Conservation (phyloP, 768 basidiomycete genomes). For the Trametes villosa region DNA sequence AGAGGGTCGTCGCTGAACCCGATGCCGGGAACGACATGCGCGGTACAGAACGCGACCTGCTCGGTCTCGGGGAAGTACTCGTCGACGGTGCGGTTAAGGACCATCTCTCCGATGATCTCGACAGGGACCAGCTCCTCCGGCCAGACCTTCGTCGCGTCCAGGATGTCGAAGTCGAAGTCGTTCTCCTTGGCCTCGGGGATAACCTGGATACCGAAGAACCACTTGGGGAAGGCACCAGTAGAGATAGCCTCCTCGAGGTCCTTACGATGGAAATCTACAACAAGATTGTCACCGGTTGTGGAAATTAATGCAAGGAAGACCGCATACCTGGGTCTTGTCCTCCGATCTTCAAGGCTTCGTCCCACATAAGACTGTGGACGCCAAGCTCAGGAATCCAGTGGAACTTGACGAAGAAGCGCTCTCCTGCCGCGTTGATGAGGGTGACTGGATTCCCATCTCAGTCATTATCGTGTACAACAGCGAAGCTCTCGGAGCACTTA, state of each 20-base stretch:
- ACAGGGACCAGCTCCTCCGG: slow-evolving; percentile 82
- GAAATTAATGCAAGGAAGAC: too few relatives aligned
- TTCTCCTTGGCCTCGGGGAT: slow-evolving; percentile 75
- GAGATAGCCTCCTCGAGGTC: slow-evolving; percentile 85
- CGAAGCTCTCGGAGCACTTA: not conserved
- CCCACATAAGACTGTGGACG: slow-evolving; percentile 85
- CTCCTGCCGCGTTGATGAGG: slow-evolving; percentile 64
- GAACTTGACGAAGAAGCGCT: slow-evolving; percentile 87
- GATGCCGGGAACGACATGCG: slow-evolving; percentile 61
- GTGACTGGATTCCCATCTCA: slow-evolving; percentile 37
- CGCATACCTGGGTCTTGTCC: slow-evolving; percentile 79
- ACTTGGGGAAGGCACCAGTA: slow-evolving; percentile 70
- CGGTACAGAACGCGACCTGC: slow-evolving; percentile 88
- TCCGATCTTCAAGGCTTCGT: slow-evolving; percentile 81
- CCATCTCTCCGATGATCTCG: slow-evolving; percentile 75
- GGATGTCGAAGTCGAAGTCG: slow-evolving; percentile 84
- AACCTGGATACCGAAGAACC: slow-evolving; percentile 77
- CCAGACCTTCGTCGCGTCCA: slow-evolving; percentile 88
- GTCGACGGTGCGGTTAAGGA: slow-evolving; percentile 62
- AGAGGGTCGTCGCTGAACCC: slow-evolving; percentile 79
- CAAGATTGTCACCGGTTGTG: not conserved
- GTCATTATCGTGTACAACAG: not conserved
- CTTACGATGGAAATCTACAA: slow-evolving; percentile 79
- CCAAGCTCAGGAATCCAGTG: slow-evolving; percentile 84
- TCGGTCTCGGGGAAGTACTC: slow-evolving; percentile 89